A percentile compares a stretch with the other conserved stretches of the same genome.
Conservation (phyloP, 805 yeast species). For the Sugiyamaella qingdaonensis region DNA sequence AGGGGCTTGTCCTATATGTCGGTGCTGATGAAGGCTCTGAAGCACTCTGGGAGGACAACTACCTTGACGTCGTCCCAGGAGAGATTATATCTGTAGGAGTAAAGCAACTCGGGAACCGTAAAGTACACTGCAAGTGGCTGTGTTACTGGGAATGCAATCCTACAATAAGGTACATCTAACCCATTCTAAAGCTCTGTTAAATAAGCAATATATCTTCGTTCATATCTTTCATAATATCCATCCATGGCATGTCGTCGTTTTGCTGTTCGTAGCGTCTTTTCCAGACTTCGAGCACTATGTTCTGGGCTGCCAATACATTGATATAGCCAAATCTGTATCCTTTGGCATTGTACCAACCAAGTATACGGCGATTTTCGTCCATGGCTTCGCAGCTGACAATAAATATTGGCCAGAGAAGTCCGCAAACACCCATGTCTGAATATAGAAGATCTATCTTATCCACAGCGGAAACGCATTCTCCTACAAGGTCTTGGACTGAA, state of each 20-base stretch:
- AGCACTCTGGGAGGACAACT: conserved; percentile 5
- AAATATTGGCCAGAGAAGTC: not conserved
- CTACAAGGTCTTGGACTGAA: not conserved
- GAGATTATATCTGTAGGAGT: not conserved
- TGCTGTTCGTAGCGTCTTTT: not conserved
- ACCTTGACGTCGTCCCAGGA: conserved; percentile 7
- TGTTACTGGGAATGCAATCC: not conserved
- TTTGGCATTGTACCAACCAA: not conserved
- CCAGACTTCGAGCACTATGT: not conserved
- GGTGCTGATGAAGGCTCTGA: conserved; percentile 1
- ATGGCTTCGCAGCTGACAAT: not conserved
- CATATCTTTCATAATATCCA: not conserved
- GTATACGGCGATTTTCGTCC: not conserved
- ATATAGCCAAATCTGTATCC: not conserved
- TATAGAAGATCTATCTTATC: not conserved
- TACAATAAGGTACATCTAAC: not conserved
- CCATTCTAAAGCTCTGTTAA: not conserved
- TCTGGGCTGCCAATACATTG: not conserved
- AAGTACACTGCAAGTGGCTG: not conserved
- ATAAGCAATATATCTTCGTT: not conserved
- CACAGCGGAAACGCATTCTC: not conserved
- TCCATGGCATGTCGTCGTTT: not conserved
- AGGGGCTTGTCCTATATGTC: conserved; percentile 2
- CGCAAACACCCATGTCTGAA: not conserved
- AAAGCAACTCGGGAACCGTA: not conserved